These are phyloP conservation scores for Dothistroma pini DNA, from an alignment of 2,329 filamentous ascomycete genomes.

Conservation along the genomic window DNA sequence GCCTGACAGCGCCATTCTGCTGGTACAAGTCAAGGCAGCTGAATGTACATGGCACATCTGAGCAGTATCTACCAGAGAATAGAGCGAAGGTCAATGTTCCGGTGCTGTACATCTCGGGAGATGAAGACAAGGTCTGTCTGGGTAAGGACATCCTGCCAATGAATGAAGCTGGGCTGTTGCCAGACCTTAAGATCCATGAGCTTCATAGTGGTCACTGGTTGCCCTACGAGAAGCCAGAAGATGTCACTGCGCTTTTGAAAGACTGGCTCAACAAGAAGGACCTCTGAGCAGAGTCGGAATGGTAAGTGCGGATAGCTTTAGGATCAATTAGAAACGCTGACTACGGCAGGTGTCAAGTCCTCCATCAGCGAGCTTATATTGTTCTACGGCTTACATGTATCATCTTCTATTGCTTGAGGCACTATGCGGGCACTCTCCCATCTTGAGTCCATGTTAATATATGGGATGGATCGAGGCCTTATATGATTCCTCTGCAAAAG, in stretches of 20 bases:
- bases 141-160: slow-evolving; percentile 10
- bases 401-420: no score
- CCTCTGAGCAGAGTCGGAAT: neutral
- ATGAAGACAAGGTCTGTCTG: slow-evolving; percentile 20
- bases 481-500: no score
- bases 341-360: no score
- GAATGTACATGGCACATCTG: slow-evolving; percentile 26
- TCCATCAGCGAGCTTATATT: no score
- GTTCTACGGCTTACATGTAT: no score
- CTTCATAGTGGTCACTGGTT: slow-evolving; percentile 21
- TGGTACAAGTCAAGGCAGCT: slow-evolving; percentile 33
- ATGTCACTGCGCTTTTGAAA: slow-evolving; percentile 13
- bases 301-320: no score
- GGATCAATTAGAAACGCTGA: no score
- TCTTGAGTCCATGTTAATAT: no score
- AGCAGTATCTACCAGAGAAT: neutral
- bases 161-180: slow-evolving; percentile 18
- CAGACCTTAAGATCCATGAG: slow-evolving; percentile 13
- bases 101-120: slow-evolving; percentile 32
- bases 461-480: no score
- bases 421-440: no score
- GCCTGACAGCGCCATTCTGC: slow-evolving; percentile 35
- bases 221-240: slow-evolving; percentile 22
- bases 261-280: slow-evolving; percentile 6
- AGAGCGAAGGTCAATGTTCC: slow-evolving; percentile 6